Conservation (phyloP, 768 basidiomycete species). For the Lentinula boryana region DNA sequence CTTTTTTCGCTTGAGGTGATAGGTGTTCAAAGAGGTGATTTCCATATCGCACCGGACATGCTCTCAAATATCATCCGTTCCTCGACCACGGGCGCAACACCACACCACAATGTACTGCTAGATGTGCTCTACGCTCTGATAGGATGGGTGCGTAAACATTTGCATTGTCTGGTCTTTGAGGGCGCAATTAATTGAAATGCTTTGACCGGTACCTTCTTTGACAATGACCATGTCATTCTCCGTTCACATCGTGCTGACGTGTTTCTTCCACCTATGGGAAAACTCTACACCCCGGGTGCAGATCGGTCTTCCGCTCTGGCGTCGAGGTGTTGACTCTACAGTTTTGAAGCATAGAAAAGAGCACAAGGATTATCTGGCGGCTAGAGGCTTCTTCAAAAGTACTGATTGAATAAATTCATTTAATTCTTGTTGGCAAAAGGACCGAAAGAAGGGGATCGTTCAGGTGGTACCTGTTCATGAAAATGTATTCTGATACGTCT, state of each 20-base stretch:
- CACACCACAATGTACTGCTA: conserved; percentile 51
- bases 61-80: conserved; percentile 63
- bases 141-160: conserved; percentile 33
- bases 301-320: conserved; percentile 50
- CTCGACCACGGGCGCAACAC: conserved; percentile 58
- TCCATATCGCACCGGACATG: conserved; percentile 72
- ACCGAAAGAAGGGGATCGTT: not conserved
- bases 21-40: conserved; percentile 67
- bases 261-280: not conserved
- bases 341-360: conserved; percentile 39
- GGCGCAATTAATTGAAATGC: not conserved
- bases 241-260: conserved; percentile 1
- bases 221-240: not conserved
- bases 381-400: conserved; percentile 38
- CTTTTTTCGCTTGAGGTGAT: not conserved
- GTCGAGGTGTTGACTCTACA: conserved; percentile 40
- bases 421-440: not conserved
- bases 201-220: not conserved
- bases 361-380: conserved; percentile 37
- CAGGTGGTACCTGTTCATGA: not conserved
- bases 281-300: conserved; percentile 14
- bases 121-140: conserved; percentile 46
- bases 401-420: not conserved
- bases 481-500: not conserved
- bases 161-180: not conserved